These are phyloP conservation scores for Halteria grandinella DNA, from an alignment of 73 alveolate genomes.

Conservation along the genomic window DNA sequence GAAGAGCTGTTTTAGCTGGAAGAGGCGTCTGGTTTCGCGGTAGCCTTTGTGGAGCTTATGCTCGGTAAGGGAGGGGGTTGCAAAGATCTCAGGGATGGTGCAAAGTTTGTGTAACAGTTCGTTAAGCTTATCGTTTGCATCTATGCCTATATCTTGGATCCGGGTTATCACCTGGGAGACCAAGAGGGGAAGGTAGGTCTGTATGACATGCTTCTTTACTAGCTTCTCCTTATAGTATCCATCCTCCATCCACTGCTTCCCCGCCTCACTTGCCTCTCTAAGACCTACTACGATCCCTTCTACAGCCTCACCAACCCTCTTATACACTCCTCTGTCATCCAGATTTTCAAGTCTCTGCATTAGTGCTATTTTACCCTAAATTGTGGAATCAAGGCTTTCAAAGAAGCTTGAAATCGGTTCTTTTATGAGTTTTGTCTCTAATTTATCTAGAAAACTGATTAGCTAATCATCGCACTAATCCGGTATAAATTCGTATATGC, in stretches of 20 bases:
- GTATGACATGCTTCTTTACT: not conserved
- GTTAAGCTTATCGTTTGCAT: slow-evolving; percentile 20
- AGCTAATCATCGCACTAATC: not conserved
- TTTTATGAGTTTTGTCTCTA: not conserved
- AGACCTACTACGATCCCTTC: not conserved
- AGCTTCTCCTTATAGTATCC: slow-evolving; percentile 3
- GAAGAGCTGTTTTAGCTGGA: not conserved
- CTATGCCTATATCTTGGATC: slow-evolving; percentile 16
- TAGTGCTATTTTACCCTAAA: not conserved
- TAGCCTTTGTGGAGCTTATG: not conserved
- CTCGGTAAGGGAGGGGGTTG: not conserved
- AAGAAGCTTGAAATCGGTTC: not conserved
- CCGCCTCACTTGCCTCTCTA: not conserved
- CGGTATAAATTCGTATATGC: too few relatives aligned
- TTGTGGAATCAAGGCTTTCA: not conserved
- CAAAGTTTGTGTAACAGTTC: slow-evolving; percentile 1
- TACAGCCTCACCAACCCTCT: not conserved
- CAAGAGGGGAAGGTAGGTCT: slow-evolving; percentile 16
- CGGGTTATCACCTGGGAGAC: slow-evolving; percentile 21
- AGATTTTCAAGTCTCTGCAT: slow-evolving; percentile 15
- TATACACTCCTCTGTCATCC: not conserved
- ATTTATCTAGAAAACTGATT: not conserved
- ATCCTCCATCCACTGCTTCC: not conserved
- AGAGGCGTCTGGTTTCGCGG: not conserved
- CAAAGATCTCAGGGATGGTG: not conserved